Conservation (phyloP, 2,329 filamentous ascomycete species). For the Penicillium glabrum region DNA sequence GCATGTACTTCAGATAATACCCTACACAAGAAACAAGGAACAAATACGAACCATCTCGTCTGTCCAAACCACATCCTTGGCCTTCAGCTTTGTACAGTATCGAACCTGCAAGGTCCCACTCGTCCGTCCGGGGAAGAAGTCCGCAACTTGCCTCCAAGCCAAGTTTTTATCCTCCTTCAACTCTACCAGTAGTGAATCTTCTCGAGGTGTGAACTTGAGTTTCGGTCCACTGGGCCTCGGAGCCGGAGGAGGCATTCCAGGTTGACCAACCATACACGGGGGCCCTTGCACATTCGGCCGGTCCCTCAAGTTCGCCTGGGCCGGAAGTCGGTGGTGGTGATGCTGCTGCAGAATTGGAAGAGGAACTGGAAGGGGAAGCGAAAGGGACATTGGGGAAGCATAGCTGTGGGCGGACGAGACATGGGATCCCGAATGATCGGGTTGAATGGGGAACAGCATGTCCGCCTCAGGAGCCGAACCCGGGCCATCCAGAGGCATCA, state of each 20-base stretch:
- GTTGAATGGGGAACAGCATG: constrained; percentile 36
- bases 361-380: constrained; percentile 36
- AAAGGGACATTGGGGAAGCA: constrained; percentile 42
- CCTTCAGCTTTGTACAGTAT: constrained; percentile 93
- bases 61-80: constrained; percentile 90
- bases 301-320: constrained; percentile 57
- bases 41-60: constrained; percentile 72
- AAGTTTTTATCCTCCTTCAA: constrained; percentile 92
- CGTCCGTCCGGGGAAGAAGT: constrained; percentile 89
- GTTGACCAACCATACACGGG: constrained; percentile 82
- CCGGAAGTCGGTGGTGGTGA: constrained; percentile 78
- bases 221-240: constrained; percentile 81
- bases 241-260: constrained; percentile 82
- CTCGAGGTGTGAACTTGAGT: constrained; percentile 89
- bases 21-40: background rate
- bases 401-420: constrained; percentile 30
- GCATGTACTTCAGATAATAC: background rate
- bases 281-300: constrained; percentile 47
- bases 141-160: constrained; percentile 96
- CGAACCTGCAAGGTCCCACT: constrained; percentile 90
- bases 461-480: constrained; percentile 32
- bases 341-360: constrained; percentile 54
- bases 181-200: constrained; percentile 83
- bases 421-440: constrained; percentile 31
- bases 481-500: constrained; percentile 32